Base-by-base conservation (phyloP, 2,329 filamentous ascomycete genomes). In the Dactylellina parvicollis region DNA sequence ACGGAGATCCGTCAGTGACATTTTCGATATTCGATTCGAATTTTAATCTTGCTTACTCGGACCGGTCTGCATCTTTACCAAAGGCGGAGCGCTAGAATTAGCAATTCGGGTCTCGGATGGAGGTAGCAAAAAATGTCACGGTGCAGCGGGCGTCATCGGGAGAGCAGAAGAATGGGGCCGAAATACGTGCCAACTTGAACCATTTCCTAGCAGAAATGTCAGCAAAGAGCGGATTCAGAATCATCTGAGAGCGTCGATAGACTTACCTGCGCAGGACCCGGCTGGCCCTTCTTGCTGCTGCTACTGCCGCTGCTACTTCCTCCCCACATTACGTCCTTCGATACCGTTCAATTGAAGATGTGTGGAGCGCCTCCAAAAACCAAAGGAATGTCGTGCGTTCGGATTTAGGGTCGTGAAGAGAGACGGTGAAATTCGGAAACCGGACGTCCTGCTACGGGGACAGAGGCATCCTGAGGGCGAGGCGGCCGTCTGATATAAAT, bases 181-280 rank as follows among this genome's bases (percentile, higher is more conserved):
- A 52, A 75, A 65, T 76, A 90, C 89, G 86, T 89, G 98, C 95
- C 94, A 85, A 99, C 93, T 90, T 99, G 94, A 78, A 97, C 92
- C 95, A 99, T 99, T 86, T 99, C 95, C 92, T 98, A 36, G 28
- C 34, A 24, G 46, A 24, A 34, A 7, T 12, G n/a, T 40, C 14
- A 34, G 16, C 18, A 24, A n/a, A n/a, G 22, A 3, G n/a, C 14
- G 8, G 9, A 24, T 16, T 34, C 10, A 8, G 5, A 24, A 9
- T 18, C 32, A 14, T 42, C 28, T 24, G 34, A 34, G 20, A 32
- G 26, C 26, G 16, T 12, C 34, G 14, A 5, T 2, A 47, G 26
- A 34, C 24, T 18, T 73, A 73, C 69, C 69, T 73, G 69, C 34
- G 60, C 60, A 36, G 69, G 69, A 56, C 60, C 55, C 16, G 69